These are phyloP conservation scores for Vitis rupestris DNA, from an alignment of 164 flowering plant genomes.

Conservation along the genomic window DNA sequence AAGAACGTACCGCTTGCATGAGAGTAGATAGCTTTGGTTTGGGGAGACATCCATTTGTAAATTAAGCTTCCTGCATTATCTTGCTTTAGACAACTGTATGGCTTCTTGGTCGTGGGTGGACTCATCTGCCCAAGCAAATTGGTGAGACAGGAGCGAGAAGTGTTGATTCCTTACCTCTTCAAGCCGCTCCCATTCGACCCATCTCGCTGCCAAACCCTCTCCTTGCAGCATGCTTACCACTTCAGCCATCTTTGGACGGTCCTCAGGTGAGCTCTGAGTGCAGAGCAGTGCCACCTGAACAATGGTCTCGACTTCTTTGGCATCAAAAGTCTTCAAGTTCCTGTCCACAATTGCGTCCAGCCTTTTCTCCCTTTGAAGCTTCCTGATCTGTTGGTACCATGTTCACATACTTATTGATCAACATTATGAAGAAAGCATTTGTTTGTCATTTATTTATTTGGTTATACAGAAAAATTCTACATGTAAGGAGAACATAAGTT, in stretches of 20 bases:
- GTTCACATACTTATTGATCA: not conserved
- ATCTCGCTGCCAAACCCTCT: constrained; percentile 62
- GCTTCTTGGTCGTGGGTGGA: constrained; percentile 70
- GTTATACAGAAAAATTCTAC: not conserved
- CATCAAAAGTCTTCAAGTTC: constrained; percentile 52
- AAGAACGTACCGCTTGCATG: no score
- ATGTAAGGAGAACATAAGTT: not conserved
- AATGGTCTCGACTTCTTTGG: constrained; percentile 67
- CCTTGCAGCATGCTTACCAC: constrained; percentile 77
- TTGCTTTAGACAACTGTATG: constrained; percentile 69
- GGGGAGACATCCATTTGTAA: no score
- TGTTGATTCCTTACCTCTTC: constrained; percentile 53
- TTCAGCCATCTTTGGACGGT: constrained; percentile 80
- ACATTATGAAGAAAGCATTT: not conserved
- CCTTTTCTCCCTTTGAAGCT: constrained; percentile 69
- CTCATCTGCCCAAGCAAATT: constrained; percentile 70
- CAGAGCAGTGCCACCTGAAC: constrained; percentile 82
- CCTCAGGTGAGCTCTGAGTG: constrained; percentile 83
- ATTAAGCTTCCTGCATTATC: constrained; percentile 31
- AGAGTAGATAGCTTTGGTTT: no score
- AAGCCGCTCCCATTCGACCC: constrained; percentile 78
- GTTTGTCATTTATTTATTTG: not conserved
- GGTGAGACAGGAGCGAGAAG: constrained; percentile 42
- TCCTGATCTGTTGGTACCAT: constrained; percentile 59
- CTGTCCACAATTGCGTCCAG: constrained; percentile 68